Evolutionary conservation across 495 filamentous ascomycete genomes (phyloP).

Genomic region (Penicillium pulvis): DNA sequence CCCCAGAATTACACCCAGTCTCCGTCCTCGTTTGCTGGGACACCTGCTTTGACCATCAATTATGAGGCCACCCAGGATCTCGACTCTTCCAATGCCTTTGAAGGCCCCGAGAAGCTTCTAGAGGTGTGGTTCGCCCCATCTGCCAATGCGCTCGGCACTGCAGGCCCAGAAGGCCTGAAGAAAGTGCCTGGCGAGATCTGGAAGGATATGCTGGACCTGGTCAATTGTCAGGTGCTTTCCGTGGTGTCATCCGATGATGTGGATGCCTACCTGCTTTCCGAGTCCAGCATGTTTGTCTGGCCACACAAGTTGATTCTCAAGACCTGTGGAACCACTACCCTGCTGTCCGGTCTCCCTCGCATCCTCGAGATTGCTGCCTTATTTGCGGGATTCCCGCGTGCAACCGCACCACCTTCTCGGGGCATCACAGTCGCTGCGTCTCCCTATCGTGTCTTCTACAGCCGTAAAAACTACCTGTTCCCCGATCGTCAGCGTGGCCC

Average conservation of each 20-base stretch:
- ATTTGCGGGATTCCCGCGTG: slow-evolving; percentile 80
- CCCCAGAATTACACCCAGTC: slow-evolving; percentile 78
- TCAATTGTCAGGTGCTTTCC: slow-evolving; percentile 98
- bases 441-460: slow-evolving; percentile 97
- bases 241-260: slow-evolving; percentile 92
- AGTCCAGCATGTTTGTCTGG: slow-evolving; percentile 99
- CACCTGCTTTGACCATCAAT: slow-evolving; percentile 92
- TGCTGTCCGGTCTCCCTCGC: slow-evolving; percentile 83
- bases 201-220: slow-evolving; percentile 96
- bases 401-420: slow-evolving; percentile 47
- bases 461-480: slow-evolving; percentile 96
- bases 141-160: slow-evolving; percentile 68
- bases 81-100: slow-evolving; percentile 95
- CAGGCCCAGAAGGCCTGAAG: slow-evolving; percentile 79
- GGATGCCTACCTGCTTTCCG: slow-evolving; percentile 95
- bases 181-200: slow-evolving; percentile 79
- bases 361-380: slow-evolving; percentile 88
- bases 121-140: slow-evolving; percentile 98
- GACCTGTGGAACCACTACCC: slow-evolving; percentile 96
- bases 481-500: slow-evolving; percentile 93
- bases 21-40: slow-evolving; percentile 73
- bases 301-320: slow-evolving; percentile 98
- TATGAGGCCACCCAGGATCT: slow-evolving; percentile 91
- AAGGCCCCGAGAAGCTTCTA: slow-evolving; percentile 97
- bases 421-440: slow-evolving; percentile 72